Conservation (phyloP, 2,329 filamentous ascomycete genomes). For the Aspergillus fumigatiaffinis region DNA sequence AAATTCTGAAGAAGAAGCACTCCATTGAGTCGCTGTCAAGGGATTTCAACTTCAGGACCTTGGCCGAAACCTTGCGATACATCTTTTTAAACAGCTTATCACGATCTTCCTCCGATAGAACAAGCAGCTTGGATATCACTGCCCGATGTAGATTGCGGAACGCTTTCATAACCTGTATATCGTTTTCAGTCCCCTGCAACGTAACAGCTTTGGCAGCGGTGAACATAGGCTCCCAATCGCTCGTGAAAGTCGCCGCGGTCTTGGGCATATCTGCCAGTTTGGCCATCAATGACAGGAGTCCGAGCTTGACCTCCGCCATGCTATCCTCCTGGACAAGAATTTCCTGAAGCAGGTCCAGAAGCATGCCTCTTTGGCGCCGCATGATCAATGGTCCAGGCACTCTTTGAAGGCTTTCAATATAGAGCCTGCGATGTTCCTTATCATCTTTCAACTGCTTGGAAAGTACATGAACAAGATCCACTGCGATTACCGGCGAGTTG, state of each 20-base stretch:
- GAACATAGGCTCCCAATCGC: constrained; percentile 35
- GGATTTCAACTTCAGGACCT: constrained; percentile 27
- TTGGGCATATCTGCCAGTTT: constrained; percentile 39
- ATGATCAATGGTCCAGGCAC: constrained; percentile 35
- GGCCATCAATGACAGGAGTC: constrained; percentile 37
- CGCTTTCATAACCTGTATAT: constrained; percentile 34
- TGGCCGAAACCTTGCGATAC: constrained; percentile 27
- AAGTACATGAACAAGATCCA: constrained; percentile 32
- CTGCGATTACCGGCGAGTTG: constrained; percentile 28
- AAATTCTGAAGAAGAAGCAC: constrained; percentile 33
- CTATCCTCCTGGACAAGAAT: constrained; percentile 27
- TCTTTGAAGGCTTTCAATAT: constrained; percentile 34
- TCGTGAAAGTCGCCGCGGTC: constrained; percentile 32
- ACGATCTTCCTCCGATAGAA: constrained; percentile 32
- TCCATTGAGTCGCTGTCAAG: constrained; percentile 33
- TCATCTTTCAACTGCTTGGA: constrained; percentile 30
- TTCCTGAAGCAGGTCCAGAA: constrained; percentile 34
- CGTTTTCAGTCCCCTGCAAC: constrained; percentile 27
- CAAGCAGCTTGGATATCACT: constrained; percentile 32
- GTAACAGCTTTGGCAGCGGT: constrained; percentile 32
- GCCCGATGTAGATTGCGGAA: constrained; percentile 35
- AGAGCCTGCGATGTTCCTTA: constrained; percentile 23
- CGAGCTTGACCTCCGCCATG: constrained; percentile 24
- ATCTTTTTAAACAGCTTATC: constrained; percentile 33
- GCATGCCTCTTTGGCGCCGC: constrained; percentile 31